These are phyloP conservation scores for Whalleya microplaca DNA, from an alignment of 2,329 filamentous ascomycete species.

Conservation along the genomic window DNA sequence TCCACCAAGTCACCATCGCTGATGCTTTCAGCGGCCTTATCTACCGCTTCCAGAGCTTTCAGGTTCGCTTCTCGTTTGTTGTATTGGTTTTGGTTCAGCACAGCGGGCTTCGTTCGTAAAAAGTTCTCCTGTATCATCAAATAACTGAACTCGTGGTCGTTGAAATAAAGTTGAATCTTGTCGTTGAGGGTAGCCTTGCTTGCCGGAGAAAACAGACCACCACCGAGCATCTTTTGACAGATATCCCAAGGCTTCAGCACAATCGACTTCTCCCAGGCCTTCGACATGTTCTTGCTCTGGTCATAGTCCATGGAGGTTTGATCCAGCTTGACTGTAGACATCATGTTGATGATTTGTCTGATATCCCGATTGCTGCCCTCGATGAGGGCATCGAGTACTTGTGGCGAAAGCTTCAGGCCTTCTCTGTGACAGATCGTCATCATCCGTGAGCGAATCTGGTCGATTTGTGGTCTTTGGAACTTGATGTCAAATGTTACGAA, in stretches of 20 bases:
- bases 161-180: constrained; percentile 98
- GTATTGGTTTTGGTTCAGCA: constrained; percentile 59
- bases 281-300: constrained; percentile 90
- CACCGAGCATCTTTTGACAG: constrained; percentile 85
- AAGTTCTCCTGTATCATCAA: constrained; percentile 99
- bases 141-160: constrained; percentile 96
- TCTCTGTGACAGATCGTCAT: constrained; percentile 95
- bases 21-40: constrained; percentile 91
- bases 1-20: constrained; percentile 96
- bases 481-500: constrained; percentile 80
- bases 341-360: constrained; percentile 97
- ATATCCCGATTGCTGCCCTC: constrained; percentile 97
- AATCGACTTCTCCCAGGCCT: constrained; percentile 97
- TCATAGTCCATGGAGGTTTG: constrained; percentile 79
- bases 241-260: constrained; percentile 99
- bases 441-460: constrained; percentile 88
- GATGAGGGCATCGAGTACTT: constrained; percentile 89
- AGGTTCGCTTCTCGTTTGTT: constrained; percentile 71
- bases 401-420: constrained; percentile 79
- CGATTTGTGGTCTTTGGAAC: constrained; percentile 87
- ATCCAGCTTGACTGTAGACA: constrained; percentile 90
- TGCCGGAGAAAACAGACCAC: constrained; percentile 80
- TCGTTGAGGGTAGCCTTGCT: constrained; percentile 92
- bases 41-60: constrained; percentile 83
- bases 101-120: constrained; percentile 77